Percentiles rank a stretch among this genome's conserved stretches.
Evolutionary conservation across 2,329 filamentous ascomycete genomes (phyloP).

Genomic region (Diaporthe eres): DNA sequence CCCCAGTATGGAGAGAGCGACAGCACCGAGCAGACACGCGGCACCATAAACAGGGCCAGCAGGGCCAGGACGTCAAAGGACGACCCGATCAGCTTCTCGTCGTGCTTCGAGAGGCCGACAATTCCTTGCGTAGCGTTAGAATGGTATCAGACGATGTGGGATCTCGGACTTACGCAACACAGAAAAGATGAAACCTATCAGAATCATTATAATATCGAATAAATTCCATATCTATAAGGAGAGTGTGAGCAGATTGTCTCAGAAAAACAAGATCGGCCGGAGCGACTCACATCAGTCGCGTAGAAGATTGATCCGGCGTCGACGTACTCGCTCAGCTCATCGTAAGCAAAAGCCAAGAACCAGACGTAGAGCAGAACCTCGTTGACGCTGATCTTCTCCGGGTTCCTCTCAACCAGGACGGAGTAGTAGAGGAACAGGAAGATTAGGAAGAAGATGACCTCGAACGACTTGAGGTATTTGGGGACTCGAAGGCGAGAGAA

Average conservation of each 20-base stretch:
- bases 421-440: conserved; percentile 88
- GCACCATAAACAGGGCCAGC: conserved; percentile 91
- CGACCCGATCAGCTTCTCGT: conserved; percentile 76
- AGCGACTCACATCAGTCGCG: conserved; percentile 74
- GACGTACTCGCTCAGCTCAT: conserved; percentile 86
- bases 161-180: conserved; percentile 72
- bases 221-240: conserved; percentile 74
- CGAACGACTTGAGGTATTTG: conserved; percentile 86
- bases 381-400: conserved; percentile 73
- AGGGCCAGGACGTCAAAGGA: conserved; percentile 92
- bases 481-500: conserved; percentile 84
- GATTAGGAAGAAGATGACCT: conserved; percentile 83
- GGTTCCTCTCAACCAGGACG: conserved; percentile 83
- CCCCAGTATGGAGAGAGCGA: conserved; percentile 93
- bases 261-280: conserved; percentile 65
- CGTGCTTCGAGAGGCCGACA: conserved; percentile 74
- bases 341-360: conserved; percentile 89
- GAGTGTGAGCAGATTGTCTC: conserved; percentile 82
- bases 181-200: conserved; percentile 80
- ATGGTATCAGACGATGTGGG: conserved; percentile 37
- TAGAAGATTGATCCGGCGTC: conserved; percentile 92
- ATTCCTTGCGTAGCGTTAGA: conserved; percentile 63
- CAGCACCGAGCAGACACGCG: conserved; percentile 88
- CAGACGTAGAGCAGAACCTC: conserved; percentile 86
- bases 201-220: conserved; percentile 83